Conservation (phyloP, 352 stramenopile genomes). For the Pythium insidiosum region DNA sequence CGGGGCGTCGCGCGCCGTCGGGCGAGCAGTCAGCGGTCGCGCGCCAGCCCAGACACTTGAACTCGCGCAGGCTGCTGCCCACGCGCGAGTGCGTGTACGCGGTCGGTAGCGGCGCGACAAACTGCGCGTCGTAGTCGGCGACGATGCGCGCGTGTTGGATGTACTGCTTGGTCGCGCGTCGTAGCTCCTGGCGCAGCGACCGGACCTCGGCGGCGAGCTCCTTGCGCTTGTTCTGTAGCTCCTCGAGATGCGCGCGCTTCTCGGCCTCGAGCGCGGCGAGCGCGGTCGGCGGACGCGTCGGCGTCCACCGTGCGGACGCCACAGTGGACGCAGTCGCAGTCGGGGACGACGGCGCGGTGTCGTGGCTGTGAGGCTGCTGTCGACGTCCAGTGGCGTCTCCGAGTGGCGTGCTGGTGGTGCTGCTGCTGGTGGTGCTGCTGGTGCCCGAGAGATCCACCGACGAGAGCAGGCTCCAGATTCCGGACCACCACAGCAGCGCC, state of each 20-base stretch:
- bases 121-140: constrained; percentile 10
- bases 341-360: not conserved
- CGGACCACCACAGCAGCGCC: constrained; percentile 13
- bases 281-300: not conserved
- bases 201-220: not conserved
- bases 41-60: constrained; percentile 61
- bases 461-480: too few species aligned
- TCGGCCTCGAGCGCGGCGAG: not conserved
- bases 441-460: too few species aligned
- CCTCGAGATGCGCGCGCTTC: constrained; percentile 1
- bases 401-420: not conserved
- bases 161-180: too few species aligned
- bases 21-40: constrained; percentile 39
- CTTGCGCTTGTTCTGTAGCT: not conserved
- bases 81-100: constrained; percentile 3
- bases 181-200: too few species aligned
- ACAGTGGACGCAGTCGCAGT: not conserved
- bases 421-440: too few species aligned
- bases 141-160: constrained; percentile 12
- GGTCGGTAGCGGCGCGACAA: constrained; percentile 3
- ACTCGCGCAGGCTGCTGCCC: constrained; percentile 19
- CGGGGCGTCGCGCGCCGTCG: constrained; percentile 35
- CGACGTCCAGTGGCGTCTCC: too few species aligned
- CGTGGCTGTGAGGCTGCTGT: too few species aligned
- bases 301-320: not conserved